Conservation (phyloP, 2,329 filamentous ascomycete species). For the Annulohypoxylon truncatum region DNA sequence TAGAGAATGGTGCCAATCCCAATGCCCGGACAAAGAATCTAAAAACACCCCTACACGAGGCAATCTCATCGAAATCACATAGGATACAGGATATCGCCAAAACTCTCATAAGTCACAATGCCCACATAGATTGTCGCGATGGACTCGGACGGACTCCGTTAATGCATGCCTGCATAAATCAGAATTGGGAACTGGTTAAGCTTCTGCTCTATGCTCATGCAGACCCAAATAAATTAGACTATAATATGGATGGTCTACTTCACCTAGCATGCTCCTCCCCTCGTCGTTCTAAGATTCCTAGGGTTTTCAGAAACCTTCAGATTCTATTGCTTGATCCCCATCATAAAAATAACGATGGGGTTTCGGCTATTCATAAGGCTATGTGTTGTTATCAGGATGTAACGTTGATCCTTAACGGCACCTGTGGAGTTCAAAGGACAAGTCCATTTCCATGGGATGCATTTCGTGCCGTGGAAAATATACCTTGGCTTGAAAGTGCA, state of each 20-base stretch:
- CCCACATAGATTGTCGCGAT: neutral
- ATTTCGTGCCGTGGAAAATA: neutral
- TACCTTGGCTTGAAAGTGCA: neutral
- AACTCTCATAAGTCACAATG: neutral
- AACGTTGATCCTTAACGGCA: neutral
- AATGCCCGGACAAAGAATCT: neutral
- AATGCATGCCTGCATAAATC: neutral
- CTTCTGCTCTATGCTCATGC: neutral
- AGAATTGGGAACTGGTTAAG: neutral
- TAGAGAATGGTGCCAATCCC: conserved; percentile 1
- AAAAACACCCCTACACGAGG: neutral
- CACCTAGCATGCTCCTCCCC: neutral
- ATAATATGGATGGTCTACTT: neutral
- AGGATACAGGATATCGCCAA: neutral
- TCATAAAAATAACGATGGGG: neutral
- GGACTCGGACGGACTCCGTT: neutral
- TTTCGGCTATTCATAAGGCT: neutral
- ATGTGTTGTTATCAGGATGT: neutral
- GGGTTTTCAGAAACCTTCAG: neutral
- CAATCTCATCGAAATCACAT: neutral
- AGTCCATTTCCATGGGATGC: neutral
- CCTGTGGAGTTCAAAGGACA: neutral
- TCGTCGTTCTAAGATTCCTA: no score
- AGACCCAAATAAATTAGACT: neutral
- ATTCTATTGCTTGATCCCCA: neutral